Evolutionary conservation across 148 eudicot genomes (phyloP), one percentile per base, ranked within the genome.

Genomic region (Amaranthus cruentus): DNA sequence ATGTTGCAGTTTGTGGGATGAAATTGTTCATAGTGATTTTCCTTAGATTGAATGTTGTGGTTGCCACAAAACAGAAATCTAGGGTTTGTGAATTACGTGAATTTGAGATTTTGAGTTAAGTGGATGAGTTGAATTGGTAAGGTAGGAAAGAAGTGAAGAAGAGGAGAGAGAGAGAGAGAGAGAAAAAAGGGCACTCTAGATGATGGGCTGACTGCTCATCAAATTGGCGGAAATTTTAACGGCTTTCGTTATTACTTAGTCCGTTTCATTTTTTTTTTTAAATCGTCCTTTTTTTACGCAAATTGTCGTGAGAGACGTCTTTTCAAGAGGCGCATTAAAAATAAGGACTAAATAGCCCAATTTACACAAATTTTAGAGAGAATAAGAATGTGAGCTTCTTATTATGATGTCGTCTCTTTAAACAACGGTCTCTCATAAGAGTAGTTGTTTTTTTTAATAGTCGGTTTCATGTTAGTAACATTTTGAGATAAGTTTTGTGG

Each of bases 21-120:
- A 74, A 80, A 13, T 75, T 79, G 68, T 75, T 75, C 79, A 80
- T 80, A 12, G 7, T 43, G 50, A 5, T 48, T 11, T 8, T 54
- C 60, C 21, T 0, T 13, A 4, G 21, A 56, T 18, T 28, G 38
- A 28, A 28, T 28, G 2, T 28, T 28, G 38, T 28, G 38, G 38
- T 28, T 28, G 2, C 38, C 38, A 0, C 38, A 2, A 7, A 3
- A 21, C 43, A 8, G 44, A 8, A 60, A 18, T 60, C 44, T 28
- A 60, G 63, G 43, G 63, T 60, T 60, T 2, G 38, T 28, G 38
- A 28, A 28, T 21, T 2, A 0, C 2, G 12, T 7, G 4, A 60
- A 21, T 28, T 60, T 2, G 44, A 44, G 63, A 4, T 58, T 58
- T 58, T 58, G 10, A 9, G 38, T 38, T 60, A 49, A 9, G 47